Base-by-base conservation (phyloP, 176 grass and related monocot species). In the Tuctoria greenei region DNA sequence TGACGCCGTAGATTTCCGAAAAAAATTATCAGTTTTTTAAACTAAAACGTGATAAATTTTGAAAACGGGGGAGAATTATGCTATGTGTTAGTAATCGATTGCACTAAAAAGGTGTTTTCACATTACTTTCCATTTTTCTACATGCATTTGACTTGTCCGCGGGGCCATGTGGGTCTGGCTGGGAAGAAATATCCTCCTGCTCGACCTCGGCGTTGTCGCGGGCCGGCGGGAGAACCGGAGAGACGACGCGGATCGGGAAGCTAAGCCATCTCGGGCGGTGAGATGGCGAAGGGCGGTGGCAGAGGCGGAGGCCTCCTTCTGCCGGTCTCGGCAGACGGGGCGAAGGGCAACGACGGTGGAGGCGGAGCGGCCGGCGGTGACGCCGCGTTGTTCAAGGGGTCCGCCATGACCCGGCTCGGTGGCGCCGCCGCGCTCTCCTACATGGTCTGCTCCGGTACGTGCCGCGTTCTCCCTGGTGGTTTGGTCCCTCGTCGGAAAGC, bases 371-470 rank as follows among this genome's bases (percentile, higher is more conserved):
- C 18, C 3, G 81, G 73, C 55, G 81, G 73, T 47, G 89, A 94
- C 10, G 79, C 86, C 36, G 84, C 58, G 23, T 79, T 95, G 39
- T 86, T 90, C 74, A 94, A 95, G 83, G 91, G 95, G 0, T 95
- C 91, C 64, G 87, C 84, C 81, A 95, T 99, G 95, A 92, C 86
- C 67, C 81, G 58, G 35, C 91, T 87, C 50, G 89, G 89, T 51
- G 89, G 77, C 37, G 84, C 83, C 59, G 95, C 95, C 38, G 95
- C 95, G 43, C 79, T 99, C 73, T 99, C 91, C 72, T 99, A 95
- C 95, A 95, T 99, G 95, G 24, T 73, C 18, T 99, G 95, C 87
- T 88, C 95, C 9, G 95, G 95, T 99, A 75, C 72, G 74, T 43
- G 2, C 25, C 6, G 5, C 61, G 13, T 20, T 54, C 70, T n/a